Conservation (phyloP, 208 protist species). For the Leishmania braziliensis region DNA sequence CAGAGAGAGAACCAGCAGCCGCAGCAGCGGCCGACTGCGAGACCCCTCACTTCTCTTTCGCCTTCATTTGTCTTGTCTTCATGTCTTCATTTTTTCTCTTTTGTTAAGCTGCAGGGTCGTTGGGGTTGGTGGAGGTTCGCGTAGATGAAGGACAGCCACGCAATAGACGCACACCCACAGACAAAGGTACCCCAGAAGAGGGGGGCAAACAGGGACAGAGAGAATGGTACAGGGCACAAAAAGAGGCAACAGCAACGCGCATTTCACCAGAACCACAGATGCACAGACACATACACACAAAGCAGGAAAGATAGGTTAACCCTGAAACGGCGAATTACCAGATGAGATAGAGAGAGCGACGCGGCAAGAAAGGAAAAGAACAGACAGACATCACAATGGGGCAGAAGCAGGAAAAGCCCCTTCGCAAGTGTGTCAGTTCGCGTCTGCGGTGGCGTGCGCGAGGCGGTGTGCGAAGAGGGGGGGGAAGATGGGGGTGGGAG, state of each 20-base stretch:
- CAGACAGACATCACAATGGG: background rate
- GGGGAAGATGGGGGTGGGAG: background rate
- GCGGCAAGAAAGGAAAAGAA: background rate
- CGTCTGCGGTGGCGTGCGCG: background rate
- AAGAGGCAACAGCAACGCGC: background rate
- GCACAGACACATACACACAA: background rate
- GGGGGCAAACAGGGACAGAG: background rate
- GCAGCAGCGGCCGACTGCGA: background rate
- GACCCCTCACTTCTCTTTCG: background rate
- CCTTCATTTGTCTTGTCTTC: conserved; percentile 12
- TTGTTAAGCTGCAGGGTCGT: background rate
- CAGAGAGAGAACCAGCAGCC: background rate
- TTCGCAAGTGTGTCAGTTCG: background rate
- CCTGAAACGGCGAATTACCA: background rate
- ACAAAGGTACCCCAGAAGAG: background rate
- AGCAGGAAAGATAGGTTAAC: background rate
- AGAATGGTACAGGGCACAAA: background rate
- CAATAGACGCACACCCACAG: background rate
- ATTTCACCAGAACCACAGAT: background rate
- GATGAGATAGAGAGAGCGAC: background rate
- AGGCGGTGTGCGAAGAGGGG: background rate
- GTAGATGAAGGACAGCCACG: background rate
- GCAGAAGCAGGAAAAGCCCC: background rate
- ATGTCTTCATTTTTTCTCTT: background rate
- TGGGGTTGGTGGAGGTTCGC: background rate